Evolutionary conservation across 208 protist genomes (phyloP).

Genomic region (Leishmania lainsoni): DNA sequence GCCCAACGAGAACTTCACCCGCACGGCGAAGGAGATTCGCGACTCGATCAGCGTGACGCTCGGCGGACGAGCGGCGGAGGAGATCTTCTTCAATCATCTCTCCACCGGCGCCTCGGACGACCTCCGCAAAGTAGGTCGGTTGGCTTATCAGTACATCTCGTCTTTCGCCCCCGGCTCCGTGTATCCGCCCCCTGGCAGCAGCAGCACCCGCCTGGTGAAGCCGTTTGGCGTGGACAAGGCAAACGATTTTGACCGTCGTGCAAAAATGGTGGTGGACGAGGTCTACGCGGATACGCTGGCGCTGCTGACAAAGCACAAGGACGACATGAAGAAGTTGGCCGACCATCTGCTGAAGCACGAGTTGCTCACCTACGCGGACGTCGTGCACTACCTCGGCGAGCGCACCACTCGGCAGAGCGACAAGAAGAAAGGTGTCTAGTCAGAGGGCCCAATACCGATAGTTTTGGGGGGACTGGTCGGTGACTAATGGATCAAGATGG

Average conservation of each 20-base stretch:
- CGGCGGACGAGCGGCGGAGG: slow-evolving; percentile 93
- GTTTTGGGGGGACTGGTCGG: background rate
- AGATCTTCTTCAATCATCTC: slow-evolving; percentile 93
- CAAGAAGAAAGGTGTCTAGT: slow-evolving; percentile 45
- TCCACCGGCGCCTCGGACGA: slow-evolving; percentile 96
- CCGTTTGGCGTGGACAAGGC: slow-evolving; percentile 88
- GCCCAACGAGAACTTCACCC: slow-evolving; percentile 93
- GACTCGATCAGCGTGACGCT: slow-evolving; percentile 96
- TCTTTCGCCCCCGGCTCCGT: slow-evolving; percentile 70
- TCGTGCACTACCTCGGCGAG: slow-evolving; percentile 76
- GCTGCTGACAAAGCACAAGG: slow-evolving; percentile 75
- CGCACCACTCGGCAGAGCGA: slow-evolving; percentile 48
- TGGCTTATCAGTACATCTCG: slow-evolving; percentile 93
- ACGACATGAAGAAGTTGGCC: slow-evolving; percentile 86
- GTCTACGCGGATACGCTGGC: slow-evolving; percentile 73
- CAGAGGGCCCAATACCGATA: background rate
- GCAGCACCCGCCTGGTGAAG: slow-evolving; percentile 70
- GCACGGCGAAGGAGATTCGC: slow-evolving; percentile 92
- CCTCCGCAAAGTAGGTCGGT: slow-evolving; percentile 93
- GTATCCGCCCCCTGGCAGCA: slow-evolving; percentile 74
- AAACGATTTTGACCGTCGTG: slow-evolving; percentile 89
- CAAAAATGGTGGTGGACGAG: slow-evolving; percentile 80
- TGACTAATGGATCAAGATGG: background rate
- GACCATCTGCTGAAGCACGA: slow-evolving; percentile 84
- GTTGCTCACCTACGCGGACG: slow-evolving; percentile 79